Base-by-base conservation (phyloP, 768 basidiomycete species). In the Hygrophoropsis aurantiaca region DNA sequence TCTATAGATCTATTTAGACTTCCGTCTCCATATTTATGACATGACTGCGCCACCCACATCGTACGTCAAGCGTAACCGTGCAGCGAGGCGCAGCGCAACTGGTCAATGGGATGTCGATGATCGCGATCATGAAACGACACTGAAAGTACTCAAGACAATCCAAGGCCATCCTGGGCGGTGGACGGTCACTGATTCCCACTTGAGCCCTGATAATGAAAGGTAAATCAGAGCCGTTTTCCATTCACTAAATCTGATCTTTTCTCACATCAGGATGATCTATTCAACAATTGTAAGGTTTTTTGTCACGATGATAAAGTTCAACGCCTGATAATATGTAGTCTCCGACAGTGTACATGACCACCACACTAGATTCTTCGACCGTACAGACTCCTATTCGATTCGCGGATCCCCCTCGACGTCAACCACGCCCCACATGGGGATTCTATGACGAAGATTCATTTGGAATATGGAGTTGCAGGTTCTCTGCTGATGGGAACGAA, bases 401-500 rank as follows among this genome's bases (percentile, higher is more conserved):
- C 51, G 59, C 70, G 16, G 81, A 84, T 53, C 67, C 74, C 46
- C 53, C 72, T 61, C 64, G 62, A 45, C 57, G 78, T 56, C 54
- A 53, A 50, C 54, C 49, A 19, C 66, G 59, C 15, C 52, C 66
- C 27, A 36, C 48, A n/a, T 72, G 70, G 59, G 66, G 64, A 18
- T 7, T 16, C 38, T 60, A 58, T 15, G 70, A 71, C 23, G 65
- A 73, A 6, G 78, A 79, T 30, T 68, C 73, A 13, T 85, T 82
- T 49, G 82, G 88, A 40, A 89, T 98, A 44, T 99, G 90, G 85
- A 92, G 90, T 52, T 93, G 95, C 61, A 82, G 90, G 35, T 98
- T 98, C 65, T 97, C 94, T 27, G 92, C 94, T 6, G 95, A 98
- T 58, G 94, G 93, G 1, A 90, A 87, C 39, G 97, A 99, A 66